Evolutionary conservation across 2,329 filamentous ascomycete genomes (phyloP), one percentile per base, ranked within the genome.

Genomic region (Fonsecaea pedrosoi): DNA sequence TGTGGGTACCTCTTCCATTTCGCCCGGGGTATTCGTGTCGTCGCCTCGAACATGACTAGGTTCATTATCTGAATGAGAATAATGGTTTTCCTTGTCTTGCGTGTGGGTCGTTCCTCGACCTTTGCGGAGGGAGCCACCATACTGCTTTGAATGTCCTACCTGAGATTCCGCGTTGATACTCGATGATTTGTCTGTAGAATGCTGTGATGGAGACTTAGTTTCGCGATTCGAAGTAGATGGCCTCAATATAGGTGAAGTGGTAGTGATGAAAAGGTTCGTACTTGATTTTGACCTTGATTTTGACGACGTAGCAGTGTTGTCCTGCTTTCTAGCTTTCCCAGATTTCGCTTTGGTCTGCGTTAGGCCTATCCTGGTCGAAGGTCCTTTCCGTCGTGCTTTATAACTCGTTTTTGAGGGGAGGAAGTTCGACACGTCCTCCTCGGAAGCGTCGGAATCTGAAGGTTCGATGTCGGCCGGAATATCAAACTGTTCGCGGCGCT

Each of bases 191-290:
- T 40, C 54, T 61, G 59, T 61, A 61, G 65, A 61, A 60, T 66
- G 69, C 69, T 71, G 67, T 64, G 66, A 72, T 30, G 64, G 66
- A 70, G 69, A 71, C 66, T 70, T 71, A 71, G 69, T 69, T 71
- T 70, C 60, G 65, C 61, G 66, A 53, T 65, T 69, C 66, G 60
- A 67, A 53, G 66, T 66, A 64, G 67, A 67, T 65, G 69, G 65
- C 70, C 70, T 62, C 59, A 61, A 60, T 63, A 69, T 53, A 60
- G 66, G 63, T 63, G 68, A 61, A 37, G 67, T 68, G 59, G 37
- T 68, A 68, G 64, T 68, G 65, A 59, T 72, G 56, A 67, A 56
- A 60, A 66, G 61, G 42, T 59, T 66, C 68, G 67, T 71, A 68
- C 68, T 71, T 71, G 60, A 59, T 62, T 66, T 68, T 63, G 57